Conservation (phyloP, 2,329 filamentous ascomycete species). For the Ophiostoma sp. region DNA sequence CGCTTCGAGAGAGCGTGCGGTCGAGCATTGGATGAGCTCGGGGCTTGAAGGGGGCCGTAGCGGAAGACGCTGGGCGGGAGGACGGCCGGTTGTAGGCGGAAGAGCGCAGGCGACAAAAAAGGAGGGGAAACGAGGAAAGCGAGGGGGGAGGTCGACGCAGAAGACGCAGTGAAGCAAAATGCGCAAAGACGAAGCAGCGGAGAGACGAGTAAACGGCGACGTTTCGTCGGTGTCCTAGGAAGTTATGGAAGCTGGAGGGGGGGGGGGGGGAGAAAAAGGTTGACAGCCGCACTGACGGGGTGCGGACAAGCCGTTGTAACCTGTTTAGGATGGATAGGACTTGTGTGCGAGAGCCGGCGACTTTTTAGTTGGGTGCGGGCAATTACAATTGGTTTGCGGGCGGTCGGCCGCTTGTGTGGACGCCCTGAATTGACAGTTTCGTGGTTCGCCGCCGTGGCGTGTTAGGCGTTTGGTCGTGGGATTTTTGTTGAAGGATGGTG, state of each 20-base stretch:
- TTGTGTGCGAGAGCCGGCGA: slow-evolving; percentile 11
- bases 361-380: slow-evolving; percentile 10
- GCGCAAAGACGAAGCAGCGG: not conserved
- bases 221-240: not conserved
- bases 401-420: not conserved
- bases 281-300: slow-evolving; percentile 10
- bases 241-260: not conserved
- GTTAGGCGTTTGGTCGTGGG: not conserved
- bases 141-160: not conserved
- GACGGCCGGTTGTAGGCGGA: not conserved
- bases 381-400: not conserved
- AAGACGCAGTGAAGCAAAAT: too few relatives aligned
- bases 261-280: not conserved
- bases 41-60: not conserved
- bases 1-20: not conserved
- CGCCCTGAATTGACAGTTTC: not conserved
- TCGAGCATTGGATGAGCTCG: not conserved
- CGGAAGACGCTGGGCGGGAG: not conserved
- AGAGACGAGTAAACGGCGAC: not conserved
- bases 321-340: slow-evolving; percentile 16
- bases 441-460: not conserved
- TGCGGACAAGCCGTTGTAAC: slow-evolving; percentile 2
- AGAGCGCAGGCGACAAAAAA: not conserved
- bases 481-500: not conserved
- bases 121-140: not conserved